Base-by-base conservation (phyloP, 164 flowering plant species). In the Akebia trifoliata region DNA sequence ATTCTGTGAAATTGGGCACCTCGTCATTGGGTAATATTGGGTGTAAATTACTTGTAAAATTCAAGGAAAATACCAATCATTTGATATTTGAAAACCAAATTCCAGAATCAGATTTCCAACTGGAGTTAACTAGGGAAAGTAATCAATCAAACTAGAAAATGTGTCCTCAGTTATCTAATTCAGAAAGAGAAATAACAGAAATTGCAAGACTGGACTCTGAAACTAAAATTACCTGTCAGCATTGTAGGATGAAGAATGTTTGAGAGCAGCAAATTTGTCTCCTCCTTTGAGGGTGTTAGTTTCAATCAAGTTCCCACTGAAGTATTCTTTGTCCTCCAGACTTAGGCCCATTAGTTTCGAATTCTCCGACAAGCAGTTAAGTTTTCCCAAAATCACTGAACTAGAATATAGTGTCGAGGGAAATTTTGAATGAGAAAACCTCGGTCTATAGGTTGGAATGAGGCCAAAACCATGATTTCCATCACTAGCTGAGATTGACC, bases 401-500 rank as follows among this genome's bases (percentile, higher is more conserved):
- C 73, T 75, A 21, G 98, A 89, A 63, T 76, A 76, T 36, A 85
- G 67, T 1, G 92, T 90, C 18, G 94, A 86, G 2, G 81, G 73
- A 59, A 84, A 85, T 55, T 81, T 85, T 35, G 89, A 71, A 50
- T 72, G 74, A 49, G 78, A 68, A 56, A 83, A 79, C 64, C 81
- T 76, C 0, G 97, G 90, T 59, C 73, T 78, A 68, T 87, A 87
- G 12, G 83, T 71, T 10, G 98, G 91, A 38, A 83, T 76, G 26
- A 88, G 60, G 59, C 90, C 96, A 71, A 85, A 84, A 67, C 83
- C 80, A 48, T 85, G 85, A 66, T 90, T n/a, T n/a, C 91, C 72
- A 90, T 94, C 54, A 94, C 96, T n/a, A n/a, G n/a, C n/a, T 4
- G 95, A 71, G 59, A 94, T 72, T 24, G 97, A 94, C 29, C 99